Conservation (phyloP, 2,329 filamentous ascomycete species). For the Apiospora phragmitis region DNA sequence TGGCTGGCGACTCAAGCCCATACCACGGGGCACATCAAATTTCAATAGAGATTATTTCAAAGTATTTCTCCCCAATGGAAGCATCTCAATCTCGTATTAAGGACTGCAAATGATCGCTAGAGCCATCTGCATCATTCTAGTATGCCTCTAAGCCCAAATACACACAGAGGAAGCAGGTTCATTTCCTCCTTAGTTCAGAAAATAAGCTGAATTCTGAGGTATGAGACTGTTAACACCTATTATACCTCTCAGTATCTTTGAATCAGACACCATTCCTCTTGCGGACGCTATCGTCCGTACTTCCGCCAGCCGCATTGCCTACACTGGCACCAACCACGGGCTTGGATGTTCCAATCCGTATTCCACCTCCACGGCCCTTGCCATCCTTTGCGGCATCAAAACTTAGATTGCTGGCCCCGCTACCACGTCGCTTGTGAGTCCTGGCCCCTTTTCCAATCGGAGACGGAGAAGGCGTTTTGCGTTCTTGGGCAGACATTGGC, state of each 20-base stretch:
- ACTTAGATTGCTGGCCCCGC: conserved; percentile 38
- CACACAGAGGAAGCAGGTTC: background rate
- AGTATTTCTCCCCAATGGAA: background rate
- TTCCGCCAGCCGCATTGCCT: conserved; percentile 2
- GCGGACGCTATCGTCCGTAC: conserved; percentile 5
- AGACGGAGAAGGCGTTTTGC: background rate
- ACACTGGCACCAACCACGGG: conserved; percentile 27
- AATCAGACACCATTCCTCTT: background rate
- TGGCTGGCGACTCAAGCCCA: background rate
- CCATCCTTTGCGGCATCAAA: conserved; percentile 38
- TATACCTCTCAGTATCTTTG: background rate
- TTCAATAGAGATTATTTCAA: no score
- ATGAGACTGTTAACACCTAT: background rate
- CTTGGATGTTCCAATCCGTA: conserved; percentile 40
- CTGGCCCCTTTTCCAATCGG: background rate
- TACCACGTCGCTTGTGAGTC: conserved; percentile 25
- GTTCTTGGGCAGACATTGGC: conserved; percentile 10
- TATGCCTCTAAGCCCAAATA: background rate
- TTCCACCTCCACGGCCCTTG: conserved; percentile 35
- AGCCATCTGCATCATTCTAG: background rate
- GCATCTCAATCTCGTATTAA: background rate
- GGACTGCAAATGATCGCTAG: no score
- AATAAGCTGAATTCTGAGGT: no score
- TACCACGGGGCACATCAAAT: background rate
- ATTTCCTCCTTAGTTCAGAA: background rate